A percentile compares a stretch with the other conserved stretches of the same genome.
Evolutionary conservation across 2,329 filamentous ascomycete genomes (phyloP).

Genomic region (Neofusicoccum laricinum): DNA sequence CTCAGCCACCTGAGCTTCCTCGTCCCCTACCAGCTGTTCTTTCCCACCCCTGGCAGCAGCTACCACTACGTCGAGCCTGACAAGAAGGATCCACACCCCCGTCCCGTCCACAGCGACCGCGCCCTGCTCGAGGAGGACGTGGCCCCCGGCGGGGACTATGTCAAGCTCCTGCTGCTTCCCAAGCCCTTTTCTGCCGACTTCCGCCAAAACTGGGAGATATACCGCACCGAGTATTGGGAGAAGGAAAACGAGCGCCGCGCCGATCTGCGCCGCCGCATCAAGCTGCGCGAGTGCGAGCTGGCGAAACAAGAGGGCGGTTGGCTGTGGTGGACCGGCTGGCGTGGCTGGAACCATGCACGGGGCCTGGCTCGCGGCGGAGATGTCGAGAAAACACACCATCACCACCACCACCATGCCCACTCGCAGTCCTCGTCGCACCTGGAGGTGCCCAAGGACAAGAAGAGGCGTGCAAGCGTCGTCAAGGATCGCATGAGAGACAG

Average conservation of each 20-base stretch:
- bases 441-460: slow-evolving; percentile 22
- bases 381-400: slow-evolving; percentile 30
- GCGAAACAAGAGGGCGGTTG: slow-evolving; percentile 67
- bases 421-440: slow-evolving; percentile 6
- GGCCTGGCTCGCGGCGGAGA: slow-evolving; percentile 29
- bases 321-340: slow-evolving; percentile 85
- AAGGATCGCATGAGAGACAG: slow-evolving; percentile 26
- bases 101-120: slow-evolving; percentile 42
- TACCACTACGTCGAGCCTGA: slow-evolving; percentile 74
- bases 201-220: slow-evolving; percentile 94
- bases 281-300: slow-evolving; percentile 64
- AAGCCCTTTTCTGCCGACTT: slow-evolving; percentile 96
- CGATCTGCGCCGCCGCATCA: slow-evolving; percentile 67
- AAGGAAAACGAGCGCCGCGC: slow-evolving; percentile 87
- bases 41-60: slow-evolving; percentile 62
- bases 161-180: slow-evolving; percentile 84
- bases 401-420: slow-evolving; percentile 19
- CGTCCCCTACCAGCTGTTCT: slow-evolving; percentile 71
- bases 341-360: slow-evolving; percentile 44
- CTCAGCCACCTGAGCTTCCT: slow-evolving; percentile 72
- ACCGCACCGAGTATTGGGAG: slow-evolving; percentile 94
- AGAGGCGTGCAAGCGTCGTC: slow-evolving; percentile 29
- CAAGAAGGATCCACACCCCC: slow-evolving; percentile 37
- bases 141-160: slow-evolving; percentile 82
- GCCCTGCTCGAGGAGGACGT: slow-evolving; percentile 80